Percentiles rank a stretch among this genome's conserved stretches.
phyloP scores from a whole-genome alignment of 1,139 yeast genomes.

The Nadsonia starkeyi-henricii region DNA sequence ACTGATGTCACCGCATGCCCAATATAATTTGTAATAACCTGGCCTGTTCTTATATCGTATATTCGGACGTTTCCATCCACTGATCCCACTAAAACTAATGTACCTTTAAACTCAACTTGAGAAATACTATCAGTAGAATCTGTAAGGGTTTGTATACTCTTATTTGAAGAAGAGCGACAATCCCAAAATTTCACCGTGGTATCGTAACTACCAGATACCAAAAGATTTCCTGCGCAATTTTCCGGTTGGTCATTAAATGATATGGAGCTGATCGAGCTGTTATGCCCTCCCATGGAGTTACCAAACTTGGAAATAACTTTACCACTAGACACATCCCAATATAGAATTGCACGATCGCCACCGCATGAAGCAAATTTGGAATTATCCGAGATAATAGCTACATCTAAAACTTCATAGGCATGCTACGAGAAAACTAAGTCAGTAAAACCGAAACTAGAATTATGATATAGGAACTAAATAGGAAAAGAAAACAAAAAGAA shows the following conservation, averaged over 20 bases:
- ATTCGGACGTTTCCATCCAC: slow-evolving; percentile 23
- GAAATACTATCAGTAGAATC: slow-evolving; percentile 26
- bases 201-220: slow-evolving; percentile 20
- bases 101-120: slow-evolving; percentile 14
- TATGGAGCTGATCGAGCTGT: slow-evolving; percentile 20
- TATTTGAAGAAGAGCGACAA: slow-evolving; percentile 13
- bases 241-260: slow-evolving; percentile 18
- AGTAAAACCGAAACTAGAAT: slow-evolving; percentile 5
- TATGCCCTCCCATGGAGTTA: slow-evolving; percentile 18
- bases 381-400: slow-evolving; percentile 20
- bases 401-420: slow-evolving; percentile 22
- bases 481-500: not conserved
- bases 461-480: not conserved
- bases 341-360: slow-evolving; percentile 23
- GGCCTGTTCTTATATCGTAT: slow-evolving; percentile 24
- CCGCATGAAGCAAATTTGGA: slow-evolving; percentile 24
- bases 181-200: slow-evolving; percentile 27
- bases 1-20: slow-evolving; percentile 22
- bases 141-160: slow-evolving; percentile 22
- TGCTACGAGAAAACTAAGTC: slow-evolving; percentile 12
- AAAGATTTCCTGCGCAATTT: slow-evolving; percentile 15
- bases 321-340: slow-evolving; percentile 25
- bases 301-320: slow-evolving; percentile 14
- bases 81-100: slow-evolving; percentile 23
- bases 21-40: slow-evolving; percentile 17